Evolutionary conservation across 352 stramenopile genomes (phyloP).

Genomic region (Lagenidium giganteum): DNA sequence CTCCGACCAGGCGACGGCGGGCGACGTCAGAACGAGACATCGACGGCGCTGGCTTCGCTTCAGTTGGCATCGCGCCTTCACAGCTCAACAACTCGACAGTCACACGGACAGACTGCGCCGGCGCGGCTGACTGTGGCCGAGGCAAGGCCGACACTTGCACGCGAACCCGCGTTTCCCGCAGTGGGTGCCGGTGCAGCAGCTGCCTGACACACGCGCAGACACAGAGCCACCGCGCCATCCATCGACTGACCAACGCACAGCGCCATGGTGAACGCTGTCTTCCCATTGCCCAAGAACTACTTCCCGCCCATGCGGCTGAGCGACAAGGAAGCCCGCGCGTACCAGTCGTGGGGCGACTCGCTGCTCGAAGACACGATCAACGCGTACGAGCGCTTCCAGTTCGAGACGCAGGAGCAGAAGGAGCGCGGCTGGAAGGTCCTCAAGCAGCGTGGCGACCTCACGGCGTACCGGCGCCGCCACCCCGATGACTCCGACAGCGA

Average conservation of each 20-base stretch:
- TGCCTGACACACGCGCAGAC: no score
- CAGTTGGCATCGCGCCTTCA: no score
- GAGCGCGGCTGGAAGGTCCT: slow-evolving; percentile 70
- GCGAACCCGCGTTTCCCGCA: no score
- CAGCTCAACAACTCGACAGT: no score
- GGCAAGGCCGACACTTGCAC: no score
- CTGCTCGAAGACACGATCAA: slow-evolving; percentile 66
- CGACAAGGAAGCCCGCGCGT: slow-evolving; percentile 34
- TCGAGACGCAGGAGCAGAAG: slow-evolving; percentile 47
- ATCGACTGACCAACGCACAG: neutral
- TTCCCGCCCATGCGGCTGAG: slow-evolving; percentile 51
- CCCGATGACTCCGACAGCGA: slow-evolving; percentile 29
- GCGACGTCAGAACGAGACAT: no score
- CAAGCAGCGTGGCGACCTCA: slow-evolving; percentile 56
- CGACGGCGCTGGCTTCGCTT: no score
- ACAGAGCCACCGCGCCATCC: no score
- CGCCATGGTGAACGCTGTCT: slow-evolving; percentile 22
- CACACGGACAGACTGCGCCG: no score
- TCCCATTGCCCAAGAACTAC: slow-evolving; percentile 56
- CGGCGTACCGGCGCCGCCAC: slow-evolving; percentile 49
- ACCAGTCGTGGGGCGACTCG: slow-evolving; percentile 59
- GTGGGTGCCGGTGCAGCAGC: no score
- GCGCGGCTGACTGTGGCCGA: no score
- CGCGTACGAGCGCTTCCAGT: slow-evolving; percentile 62
- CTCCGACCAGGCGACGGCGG: no score